These are phyloP conservation scores for Geotrichum fermentans DNA, from an alignment of 1,139 yeast species.

Conservation along the genomic window DNA sequence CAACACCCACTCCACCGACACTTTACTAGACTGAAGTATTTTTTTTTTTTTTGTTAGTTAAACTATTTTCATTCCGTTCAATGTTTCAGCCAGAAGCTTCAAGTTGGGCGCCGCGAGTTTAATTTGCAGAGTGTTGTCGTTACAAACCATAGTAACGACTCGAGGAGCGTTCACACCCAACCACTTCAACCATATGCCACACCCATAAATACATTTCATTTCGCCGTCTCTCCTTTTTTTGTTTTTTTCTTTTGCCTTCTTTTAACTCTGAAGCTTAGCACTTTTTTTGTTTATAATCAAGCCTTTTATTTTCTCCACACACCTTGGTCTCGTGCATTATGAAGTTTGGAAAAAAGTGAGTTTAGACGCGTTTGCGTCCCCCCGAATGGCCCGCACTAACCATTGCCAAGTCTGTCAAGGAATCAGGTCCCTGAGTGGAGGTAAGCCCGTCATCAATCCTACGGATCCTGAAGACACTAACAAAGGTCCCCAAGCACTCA, in stretches of 20 bases:
- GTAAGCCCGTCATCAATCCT: constrained; percentile 24
- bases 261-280: too few relatives aligned
- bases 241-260: neutral
- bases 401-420: constrained; percentile 48
- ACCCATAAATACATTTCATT: neutral
- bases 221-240: neutral
- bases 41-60: too few relatives aligned
- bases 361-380: too few relatives aligned
- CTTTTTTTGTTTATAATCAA: neutral
- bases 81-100: too few relatives aligned
- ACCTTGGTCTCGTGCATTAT: constrained; percentile 35
- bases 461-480: neutral
- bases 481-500: constrained; percentile 38
- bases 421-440: constrained; percentile 95
- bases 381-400: too few relatives aligned
- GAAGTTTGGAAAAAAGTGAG: constrained; percentile 79
- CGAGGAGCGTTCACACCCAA: neutral
- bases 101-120: too few relatives aligned
- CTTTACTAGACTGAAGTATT: too few relatives aligned
- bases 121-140: too few relatives aligned
- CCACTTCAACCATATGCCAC: neutral
- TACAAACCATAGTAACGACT: too few relatives aligned
- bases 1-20: too few relatives aligned
- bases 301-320: neutral
- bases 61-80: too few relatives aligned